phyloP scores from a whole-genome alignment of 306 rosid genomes.

The Morella rubra region DNA sequence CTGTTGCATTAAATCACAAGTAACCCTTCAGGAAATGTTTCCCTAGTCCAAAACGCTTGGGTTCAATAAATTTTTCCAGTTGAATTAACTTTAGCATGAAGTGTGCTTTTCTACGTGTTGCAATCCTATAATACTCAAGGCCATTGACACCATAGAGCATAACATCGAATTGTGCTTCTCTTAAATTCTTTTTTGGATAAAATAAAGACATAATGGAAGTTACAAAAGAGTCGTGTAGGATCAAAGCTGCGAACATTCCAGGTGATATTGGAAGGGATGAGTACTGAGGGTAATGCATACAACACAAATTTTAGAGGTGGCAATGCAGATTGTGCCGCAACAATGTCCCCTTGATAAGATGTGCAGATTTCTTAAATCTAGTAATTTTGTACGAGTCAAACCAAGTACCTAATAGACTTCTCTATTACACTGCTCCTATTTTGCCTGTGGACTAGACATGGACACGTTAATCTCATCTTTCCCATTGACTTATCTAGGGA shows the following conservation, averaged over 20 bases:
- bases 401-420: not conserved
- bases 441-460: constrained; percentile 16
- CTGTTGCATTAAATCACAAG: no score
- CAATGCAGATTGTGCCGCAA: no score
- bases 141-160: not conserved
- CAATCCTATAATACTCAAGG: not conserved
- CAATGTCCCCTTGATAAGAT: not conserved
- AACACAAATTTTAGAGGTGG: no score
- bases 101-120: no score
- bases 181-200: no score
- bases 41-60: not conserved
- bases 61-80: not conserved
- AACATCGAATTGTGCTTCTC: not conserved
- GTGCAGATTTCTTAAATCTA: constrained; percentile 11
- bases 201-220: no score
- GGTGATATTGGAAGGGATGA: no score
- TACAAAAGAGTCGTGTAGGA: no score
- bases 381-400: no score
- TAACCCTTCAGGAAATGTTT: not conserved
- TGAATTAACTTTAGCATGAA: not conserved
- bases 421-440: not conserved
- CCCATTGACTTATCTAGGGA: constrained; percentile 16
- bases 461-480: constrained; percentile 18
- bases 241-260: no score
- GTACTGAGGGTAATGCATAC: no score